Evolutionary conservation across 148 eudicot genomes (phyloP).

Genomic region (Camellia sinensis): DNA sequence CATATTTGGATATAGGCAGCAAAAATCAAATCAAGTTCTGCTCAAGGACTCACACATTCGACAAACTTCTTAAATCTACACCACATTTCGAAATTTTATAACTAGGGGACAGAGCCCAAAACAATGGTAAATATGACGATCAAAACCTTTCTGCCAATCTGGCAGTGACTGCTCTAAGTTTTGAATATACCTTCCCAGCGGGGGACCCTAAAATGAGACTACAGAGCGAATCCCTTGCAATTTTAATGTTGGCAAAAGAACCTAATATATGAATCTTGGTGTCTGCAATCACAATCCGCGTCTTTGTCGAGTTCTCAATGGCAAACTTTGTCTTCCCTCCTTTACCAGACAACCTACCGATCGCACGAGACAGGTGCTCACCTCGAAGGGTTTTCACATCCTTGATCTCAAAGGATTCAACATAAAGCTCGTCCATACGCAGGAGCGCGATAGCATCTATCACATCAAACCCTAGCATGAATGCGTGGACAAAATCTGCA

Average conservation of each 20-base stretch:
- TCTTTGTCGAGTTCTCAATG: constrained; percentile 79
- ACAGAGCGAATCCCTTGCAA: constrained; percentile 74
- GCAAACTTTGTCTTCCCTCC: constrained; percentile 90
- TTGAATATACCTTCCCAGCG: constrained; percentile 89
- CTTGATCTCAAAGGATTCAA: constrained; percentile 74
- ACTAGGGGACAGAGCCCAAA: background rate
- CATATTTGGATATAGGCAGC: background rate
- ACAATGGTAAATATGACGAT: constrained; percentile 15
- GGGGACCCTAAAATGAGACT: constrained; percentile 87
- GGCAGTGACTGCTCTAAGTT: constrained; percentile 75
- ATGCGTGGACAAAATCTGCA: constrained; percentile 80
- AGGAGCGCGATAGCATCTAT: constrained; percentile 66
- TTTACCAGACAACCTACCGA: constrained; percentile 81
- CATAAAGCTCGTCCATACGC: constrained; percentile 73
- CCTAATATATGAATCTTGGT: constrained; percentile 74
- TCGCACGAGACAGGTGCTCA: constrained; percentile 80
- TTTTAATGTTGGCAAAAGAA: constrained; percentile 59
- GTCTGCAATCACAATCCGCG: constrained; percentile 82
- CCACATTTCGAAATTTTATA: background rate
- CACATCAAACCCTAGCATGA: constrained; percentile 82
- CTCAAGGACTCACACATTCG: background rate
- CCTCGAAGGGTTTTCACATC: constrained; percentile 83
- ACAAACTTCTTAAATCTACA: background rate
- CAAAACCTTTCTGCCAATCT: constrained; percentile 76
- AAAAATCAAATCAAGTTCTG: background rate